A percentile compares a stretch with the other conserved stretches of the same genome.
These are phyloP conservation scores for Ophiostoma populinum DNA, from an alignment of 2,329 filamentous ascomycete species.

Conservation along the genomic window DNA sequence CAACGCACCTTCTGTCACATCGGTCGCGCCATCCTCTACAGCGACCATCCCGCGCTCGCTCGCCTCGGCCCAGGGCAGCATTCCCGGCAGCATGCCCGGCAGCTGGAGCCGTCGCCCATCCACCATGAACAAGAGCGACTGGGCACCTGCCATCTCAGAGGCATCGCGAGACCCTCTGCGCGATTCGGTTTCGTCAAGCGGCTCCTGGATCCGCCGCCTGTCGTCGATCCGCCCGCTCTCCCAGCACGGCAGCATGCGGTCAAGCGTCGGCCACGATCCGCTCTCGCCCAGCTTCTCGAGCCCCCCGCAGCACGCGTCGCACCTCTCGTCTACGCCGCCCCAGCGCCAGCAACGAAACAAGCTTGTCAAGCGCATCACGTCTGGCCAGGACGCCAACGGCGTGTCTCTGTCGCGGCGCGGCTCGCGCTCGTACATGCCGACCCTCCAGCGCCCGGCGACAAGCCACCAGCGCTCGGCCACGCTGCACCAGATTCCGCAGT, in stretches of 20 bases:
- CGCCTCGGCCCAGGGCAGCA: constrained; percentile 23
- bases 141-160: constrained; percentile 23
- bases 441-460: constrained; percentile 56
- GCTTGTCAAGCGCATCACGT: constrained; percentile 55
- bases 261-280: constrained; percentile 47
- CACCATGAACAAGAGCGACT: constrained; percentile 23
- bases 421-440: constrained; percentile 44
- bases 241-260: constrained; percentile 45
- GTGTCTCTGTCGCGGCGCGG: constrained; percentile 21
- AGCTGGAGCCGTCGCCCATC: constrained; percentile 24
- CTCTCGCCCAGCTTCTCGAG: constrained; percentile 48
- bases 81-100: constrained; percentile 19
- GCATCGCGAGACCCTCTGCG: constrained; percentile 16
- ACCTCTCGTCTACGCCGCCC: constrained; percentile 38
- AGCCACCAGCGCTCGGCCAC: constrained; percentile 64
- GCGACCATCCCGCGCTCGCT: constrained; percentile 15
- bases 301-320: constrained; percentile 24
- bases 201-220: constrained; percentile 57
- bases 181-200: constrained; percentile 42
- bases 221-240: constrained; percentile 53
- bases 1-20: constrained; percentile 9
- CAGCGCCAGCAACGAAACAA: constrained; percentile 48
- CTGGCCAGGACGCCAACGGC: constrained; percentile 24
- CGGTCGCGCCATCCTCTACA: constrained; percentile 15
- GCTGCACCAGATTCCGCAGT: constrained; percentile 32